Conservation (phyloP, 2,329 filamentous ascomycete genomes). For the Pseudogymnoascus destructans region DNA sequence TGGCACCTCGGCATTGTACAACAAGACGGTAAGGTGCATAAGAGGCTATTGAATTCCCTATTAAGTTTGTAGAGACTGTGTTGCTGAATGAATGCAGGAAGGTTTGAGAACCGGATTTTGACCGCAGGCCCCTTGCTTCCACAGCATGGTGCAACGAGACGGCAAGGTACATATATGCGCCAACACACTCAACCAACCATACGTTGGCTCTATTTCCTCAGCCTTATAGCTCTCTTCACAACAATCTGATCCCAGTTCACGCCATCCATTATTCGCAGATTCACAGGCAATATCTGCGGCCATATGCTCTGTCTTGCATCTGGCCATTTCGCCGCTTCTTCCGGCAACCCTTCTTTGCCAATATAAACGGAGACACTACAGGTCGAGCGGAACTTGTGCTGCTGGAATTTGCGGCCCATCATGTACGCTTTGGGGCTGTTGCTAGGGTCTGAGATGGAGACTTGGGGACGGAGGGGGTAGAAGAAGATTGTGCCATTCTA, state of each 20-base stretch:
- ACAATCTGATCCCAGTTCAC: not conserved
- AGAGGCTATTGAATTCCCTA: not conserved
- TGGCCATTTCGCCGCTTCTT: not conserved
- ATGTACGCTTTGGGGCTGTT: not conserved
- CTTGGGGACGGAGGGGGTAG: not conserved
- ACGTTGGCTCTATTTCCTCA: not conserved
- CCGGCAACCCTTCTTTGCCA: not conserved
- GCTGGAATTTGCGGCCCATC: not conserved
- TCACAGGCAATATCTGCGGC: not conserved
- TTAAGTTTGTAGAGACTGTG: not conserved
- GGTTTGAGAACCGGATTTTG: not conserved
- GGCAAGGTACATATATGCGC: not conserved
- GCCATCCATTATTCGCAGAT: not conserved
- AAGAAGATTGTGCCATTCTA: not conserved
- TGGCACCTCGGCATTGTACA: not conserved
- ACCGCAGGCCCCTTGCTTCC: not conserved
- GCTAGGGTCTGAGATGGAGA: not conserved
- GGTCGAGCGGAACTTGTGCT: not conserved
- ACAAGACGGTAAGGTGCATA: not conserved
- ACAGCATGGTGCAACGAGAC: not conserved
- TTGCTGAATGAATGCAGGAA: not conserved
- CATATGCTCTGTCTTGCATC: not conserved
- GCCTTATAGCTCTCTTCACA: not conserved
- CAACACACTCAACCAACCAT: not conserved
- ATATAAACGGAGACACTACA: not conserved